Conservation (phyloP, 1,139 yeast genomes). For the Saccharomycopsis hybrid region DNA sequence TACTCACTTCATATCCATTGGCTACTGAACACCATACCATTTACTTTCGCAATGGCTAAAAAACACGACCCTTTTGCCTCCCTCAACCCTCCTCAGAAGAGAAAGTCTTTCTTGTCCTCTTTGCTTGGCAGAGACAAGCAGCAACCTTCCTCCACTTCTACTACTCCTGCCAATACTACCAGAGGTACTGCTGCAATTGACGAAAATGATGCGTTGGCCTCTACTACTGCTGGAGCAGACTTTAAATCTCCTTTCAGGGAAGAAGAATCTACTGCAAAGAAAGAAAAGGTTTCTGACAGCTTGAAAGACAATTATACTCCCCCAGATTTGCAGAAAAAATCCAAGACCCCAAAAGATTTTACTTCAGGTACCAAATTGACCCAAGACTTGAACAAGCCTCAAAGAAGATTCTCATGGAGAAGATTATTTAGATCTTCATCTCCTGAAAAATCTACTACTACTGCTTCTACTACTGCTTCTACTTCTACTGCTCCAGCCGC, state of each 20-base stretch:
- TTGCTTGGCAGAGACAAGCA: constrained; percentile 1
- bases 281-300: not conserved
- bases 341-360: constrained; percentile 19
- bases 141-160: not conserved
- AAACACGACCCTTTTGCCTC: constrained; percentile 17
- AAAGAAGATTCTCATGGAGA: constrained; percentile 8
- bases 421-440: constrained; percentile 1
- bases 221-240: not conserved
- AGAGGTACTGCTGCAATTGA: not conserved
- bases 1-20: too few species aligned
- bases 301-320: constrained; percentile 10
- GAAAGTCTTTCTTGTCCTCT: constrained; percentile 13
- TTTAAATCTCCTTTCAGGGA: constrained; percentile 20
- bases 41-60: constrained; percentile 14
- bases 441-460: too few species aligned
- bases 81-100: constrained; percentile 7
- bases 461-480: too few species aligned
- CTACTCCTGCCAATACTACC: not conserved
- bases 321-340: constrained; percentile 19
- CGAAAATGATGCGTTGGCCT: constrained; percentile 1
- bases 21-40: too few species aligned
- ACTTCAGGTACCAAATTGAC: constrained; percentile 16
- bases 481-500: too few species aligned
- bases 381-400: constrained; percentile 9
- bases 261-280: not conserved